Base-by-base conservation (phyloP, 176 grass and related monocot genomes). In the Musa troglodytarum region DNA sequence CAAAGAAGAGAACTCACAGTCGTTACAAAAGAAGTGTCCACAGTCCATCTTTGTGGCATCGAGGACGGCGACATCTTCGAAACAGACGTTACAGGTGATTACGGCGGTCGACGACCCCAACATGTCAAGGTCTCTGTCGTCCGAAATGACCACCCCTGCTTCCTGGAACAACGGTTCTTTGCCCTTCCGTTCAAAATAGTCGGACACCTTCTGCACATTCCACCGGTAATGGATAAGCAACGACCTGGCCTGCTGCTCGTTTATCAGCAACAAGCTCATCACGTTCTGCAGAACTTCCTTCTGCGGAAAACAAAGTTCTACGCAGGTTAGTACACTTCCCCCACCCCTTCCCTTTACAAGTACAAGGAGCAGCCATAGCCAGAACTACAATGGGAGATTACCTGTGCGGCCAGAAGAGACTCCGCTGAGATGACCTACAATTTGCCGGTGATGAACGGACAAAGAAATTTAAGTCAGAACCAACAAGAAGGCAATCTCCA, bases 21-120 rank as follows among this genome's bases (percentile, higher is more conserved):
- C 74, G 78, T 86, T 86, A 82, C 88, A 90, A 67, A 83, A 90
- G 53, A 56, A 78, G 29, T 86, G 88, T 34, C 88, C 88, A 68
- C 88, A 90, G 7, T 90, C 88, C 84, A 90, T 89, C 59, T 73
- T 63, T n/a, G 78, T 83, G 79, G 82, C 53, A 66, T 50, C 51
- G 51, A 1, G 20, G n/a, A 21, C 25, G 50, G 78, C 16, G n/a
- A 73, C 54, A 2, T 86, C 78, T 62, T 86, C 84, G 61, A 84
- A 90, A 16, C 88, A 90, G 23, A 90, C 78, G 8, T 83, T 68
- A 78, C 88, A 90, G 19, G 54, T 78, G 16, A 75, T 50, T 11
- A 21, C 77, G 63, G 1, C 77, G 63, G 1, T 71, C 16, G 78
- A 28, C 49, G 66, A 63, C 8, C 19, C 50, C 15, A 1, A 71